These are phyloP conservation scores for Silene noctiflora DNA, from an alignment of 179 eudicot species.

Conservation along the genomic window DNA sequence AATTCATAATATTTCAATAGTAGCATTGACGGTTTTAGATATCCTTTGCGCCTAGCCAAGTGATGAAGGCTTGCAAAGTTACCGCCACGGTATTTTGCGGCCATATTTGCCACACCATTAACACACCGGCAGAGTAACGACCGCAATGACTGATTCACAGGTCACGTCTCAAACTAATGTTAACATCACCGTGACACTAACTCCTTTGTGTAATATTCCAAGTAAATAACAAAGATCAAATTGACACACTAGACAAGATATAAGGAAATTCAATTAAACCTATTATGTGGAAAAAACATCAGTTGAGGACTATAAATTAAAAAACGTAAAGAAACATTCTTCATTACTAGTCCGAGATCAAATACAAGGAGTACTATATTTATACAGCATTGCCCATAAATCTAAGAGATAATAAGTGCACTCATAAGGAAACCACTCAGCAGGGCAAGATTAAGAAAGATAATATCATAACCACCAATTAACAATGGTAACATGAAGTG, in stretches of 20 bases:
- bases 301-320: background rate
- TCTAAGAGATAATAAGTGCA: too few relatives aligned
- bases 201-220: background rate
- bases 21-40: too few relatives aligned
- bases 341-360: background rate
- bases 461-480: background rate
- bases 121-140: too few relatives aligned
- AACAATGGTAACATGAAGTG: too few relatives aligned
- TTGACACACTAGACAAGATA: background rate
- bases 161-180: too few relatives aligned
- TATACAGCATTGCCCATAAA: too few relatives aligned
- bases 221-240: background rate
- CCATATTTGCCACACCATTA: too few relatives aligned
- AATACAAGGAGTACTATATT: background rate
- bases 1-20: background rate
- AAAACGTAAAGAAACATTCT: background rate
- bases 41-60: too few relatives aligned
- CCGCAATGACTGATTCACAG: too few relatives aligned
- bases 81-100: too few relatives aligned
- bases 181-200: too few relatives aligned
- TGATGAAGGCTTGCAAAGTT: too few relatives aligned
- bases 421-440: background rate
- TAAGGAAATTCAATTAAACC: background rate
- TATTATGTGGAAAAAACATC: background rate
- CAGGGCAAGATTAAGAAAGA: background rate